Conservation (phyloP, 371 early-diverging fungal genomes). For the Lichtheimia hyalospora region DNA sequence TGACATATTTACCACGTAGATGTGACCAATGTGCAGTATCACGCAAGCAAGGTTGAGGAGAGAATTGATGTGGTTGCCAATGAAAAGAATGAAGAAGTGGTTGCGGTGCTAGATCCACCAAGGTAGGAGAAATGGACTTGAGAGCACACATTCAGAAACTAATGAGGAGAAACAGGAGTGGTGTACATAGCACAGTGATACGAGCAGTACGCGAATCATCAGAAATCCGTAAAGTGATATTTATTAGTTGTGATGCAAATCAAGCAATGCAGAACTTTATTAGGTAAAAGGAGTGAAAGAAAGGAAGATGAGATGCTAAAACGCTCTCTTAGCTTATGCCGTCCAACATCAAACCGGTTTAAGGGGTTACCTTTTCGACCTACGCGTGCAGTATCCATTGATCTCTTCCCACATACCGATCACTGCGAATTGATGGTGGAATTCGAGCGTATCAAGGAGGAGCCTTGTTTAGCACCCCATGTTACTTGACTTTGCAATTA, state of each 20-base stretch:
- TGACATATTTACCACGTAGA: slow-evolving; percentile 14
- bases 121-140: slow-evolving; percentile 34
- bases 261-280: slow-evolving; percentile 68
- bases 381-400: slow-evolving; percentile 63
- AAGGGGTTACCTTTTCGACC: slow-evolving; percentile 64
- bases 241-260: slow-evolving; percentile 74
- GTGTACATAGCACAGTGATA: slow-evolving; percentile 69
- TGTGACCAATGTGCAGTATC: slow-evolving; percentile 57
- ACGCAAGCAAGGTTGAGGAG: slow-evolving; percentile 68
- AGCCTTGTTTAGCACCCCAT: neutral
- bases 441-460: slow-evolving; percentile 37
- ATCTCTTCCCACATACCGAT: slow-evolving; percentile 81
- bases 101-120: slow-evolving; percentile 83
- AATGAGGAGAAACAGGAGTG: slow-evolving; percentile 29
- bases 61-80: slow-evolving; percentile 48
- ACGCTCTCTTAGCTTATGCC: slow-evolving; percentile 35
- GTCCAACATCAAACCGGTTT: slow-evolving; percentile 65
- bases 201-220: slow-evolving; percentile 59
- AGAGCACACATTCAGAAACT: neutral
- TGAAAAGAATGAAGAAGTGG: slow-evolving; percentile 36
- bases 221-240: slow-evolving; percentile 65
- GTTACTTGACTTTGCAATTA: too few species aligned
- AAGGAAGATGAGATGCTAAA: neutral
- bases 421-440: slow-evolving; percentile 76
- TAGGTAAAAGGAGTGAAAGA: slow-evolving; percentile 43